Evolutionary conservation across 2,329 filamentous ascomycete species (phyloP), one percentile per base, ranked within the genome.

Genomic region (Xylariaceae sp.): DNA sequence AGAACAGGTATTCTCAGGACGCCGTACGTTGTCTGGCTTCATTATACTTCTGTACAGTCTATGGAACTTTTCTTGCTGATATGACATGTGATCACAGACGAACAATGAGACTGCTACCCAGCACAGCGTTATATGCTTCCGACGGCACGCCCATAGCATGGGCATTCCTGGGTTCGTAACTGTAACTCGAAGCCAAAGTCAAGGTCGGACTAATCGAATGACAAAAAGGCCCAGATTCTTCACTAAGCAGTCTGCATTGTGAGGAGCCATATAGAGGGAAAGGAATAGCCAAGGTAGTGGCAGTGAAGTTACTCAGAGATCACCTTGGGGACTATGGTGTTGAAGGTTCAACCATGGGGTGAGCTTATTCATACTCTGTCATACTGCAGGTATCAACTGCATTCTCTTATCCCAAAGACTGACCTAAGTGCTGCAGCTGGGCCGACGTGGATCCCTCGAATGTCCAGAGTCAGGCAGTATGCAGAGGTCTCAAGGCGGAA

Each of bases 401-500:
- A 4, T 27, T 27, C 4, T 27, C 22, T 4, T 7, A 27, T 7
- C 4, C 22, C 7, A 5, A 27, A 27, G 22, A 27, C 22, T 27
- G 22, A 27, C 22, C 22, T 27, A 7, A 27, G 7, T 75, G 71
- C 6, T 81, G 77, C 71, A 76, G 74, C 22, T 76, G 81, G 51
- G 84, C 84, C 2, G 83, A 89, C 64, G 85, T 89, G 0, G 76
- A 80, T 2, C 68, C 75, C 0, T 75, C 76, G 1, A 89, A 89
- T 56, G 50, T 63, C 2, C 75, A 77, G 38, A 89, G 85, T 59
- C 75, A 80, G 43, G 76, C 71, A 0, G 78, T 89, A 33, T 87
- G 83, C 57, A 77, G 68, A 61, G 81, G 82, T 49, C 62, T 89
- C 39, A 78, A 81, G 2, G 85, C 82, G 0, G 74, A 68, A 53